Evolutionary conservation across 2,329 filamentous ascomycete species (phyloP), one percentile per base, ranked within the genome.

Genomic region (Teratosphaeria destructans): DNA sequence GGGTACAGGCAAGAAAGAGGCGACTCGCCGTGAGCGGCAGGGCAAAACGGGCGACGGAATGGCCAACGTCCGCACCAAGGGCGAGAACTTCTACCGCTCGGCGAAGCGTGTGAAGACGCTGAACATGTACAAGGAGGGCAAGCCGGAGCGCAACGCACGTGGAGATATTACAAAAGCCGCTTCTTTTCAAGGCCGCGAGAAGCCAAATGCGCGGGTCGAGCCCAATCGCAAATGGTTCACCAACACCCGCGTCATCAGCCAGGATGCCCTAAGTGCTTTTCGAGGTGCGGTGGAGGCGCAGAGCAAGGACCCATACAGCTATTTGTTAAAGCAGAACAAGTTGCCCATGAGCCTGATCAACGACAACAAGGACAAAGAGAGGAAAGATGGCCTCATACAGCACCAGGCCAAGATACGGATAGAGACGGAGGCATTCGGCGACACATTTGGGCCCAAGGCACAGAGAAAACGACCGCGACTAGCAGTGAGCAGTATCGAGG

Each of bases 151-250:
- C 65, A 95, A 97, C 72, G 86, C 89, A 55, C 78, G 82, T 12
- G 94, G 94, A 70, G 85, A 93, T 68, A 88, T 99, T 72, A 88
- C 87, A 59, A 86, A 94, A 76, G 86, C 90, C 64, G 91, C 91
- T 55, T 82, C 84, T 16, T 96, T 85, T 76, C 92, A 97, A 77
- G 91, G 87, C 61, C 82, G 85, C 70, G 91, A 96, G 39, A 77
- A 86, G 26, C 92, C 93, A 54, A 84, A 82, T 61, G 94, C 93
- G 66, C 84, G 92, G 65, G 89, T 97, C 71, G 93, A 97, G 79
- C 94, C 94, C 56, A 95, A 97, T 77, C 83, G 94, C 70, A 95
- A 95, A 77, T 99, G 94, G 94, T 99, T 99, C 77, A 90, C 87
- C 69, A 96, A 96, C 75, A 96, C 93, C 37, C 81, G 94, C 69